phyloP scores from a whole-genome alignment of 768 basidiomycete genomes.

The Mycena belliarum region DNA sequence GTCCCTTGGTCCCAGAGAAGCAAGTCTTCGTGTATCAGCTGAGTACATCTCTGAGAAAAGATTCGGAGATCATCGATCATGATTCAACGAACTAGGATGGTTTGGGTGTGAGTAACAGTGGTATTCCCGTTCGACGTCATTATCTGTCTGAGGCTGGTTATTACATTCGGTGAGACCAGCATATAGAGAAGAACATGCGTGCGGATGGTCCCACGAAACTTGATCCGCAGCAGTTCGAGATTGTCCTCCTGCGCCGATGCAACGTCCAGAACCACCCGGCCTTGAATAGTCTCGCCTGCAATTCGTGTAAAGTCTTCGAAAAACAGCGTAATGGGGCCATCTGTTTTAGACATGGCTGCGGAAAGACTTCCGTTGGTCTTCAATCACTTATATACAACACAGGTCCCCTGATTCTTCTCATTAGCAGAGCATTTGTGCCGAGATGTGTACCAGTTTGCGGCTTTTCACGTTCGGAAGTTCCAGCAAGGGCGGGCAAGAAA shows the following conservation, averaged over 20 bases:
- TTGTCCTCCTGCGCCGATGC: slow-evolving; percentile 5
- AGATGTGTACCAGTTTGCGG: too few relatives aligned
- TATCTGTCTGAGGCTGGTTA: neutral
- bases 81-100: neutral
- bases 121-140: neutral
- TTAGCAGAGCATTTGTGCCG: too few relatives aligned
- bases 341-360: too few relatives aligned
- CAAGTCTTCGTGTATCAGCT: neutral
- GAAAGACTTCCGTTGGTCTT: too few relatives aligned
- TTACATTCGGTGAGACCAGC: too few relatives aligned
- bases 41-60: too few relatives aligned
- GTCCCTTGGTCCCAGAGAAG: neutral
- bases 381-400: too few relatives aligned
- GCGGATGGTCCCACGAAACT: neutral
- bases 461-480: too few relatives aligned
- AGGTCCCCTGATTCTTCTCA: too few relatives aligned
- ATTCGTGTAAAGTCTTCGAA: slow-evolving; percentile 6
- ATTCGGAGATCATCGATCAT: too few relatives aligned
- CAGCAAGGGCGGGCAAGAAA: too few relatives aligned
- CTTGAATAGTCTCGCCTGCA: slow-evolving; percentile 5
- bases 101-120: neutral
- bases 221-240: slow-evolving; percentile 3
- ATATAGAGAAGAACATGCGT: neutral
- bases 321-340: neutral
- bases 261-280: slow-evolving; percentile 2